Evolutionary conservation across 176 grass and related monocot genomes (phyloP), one percentile per base, ranked within the genome.

Genomic region (Rhynchospora tenuis): DNA sequence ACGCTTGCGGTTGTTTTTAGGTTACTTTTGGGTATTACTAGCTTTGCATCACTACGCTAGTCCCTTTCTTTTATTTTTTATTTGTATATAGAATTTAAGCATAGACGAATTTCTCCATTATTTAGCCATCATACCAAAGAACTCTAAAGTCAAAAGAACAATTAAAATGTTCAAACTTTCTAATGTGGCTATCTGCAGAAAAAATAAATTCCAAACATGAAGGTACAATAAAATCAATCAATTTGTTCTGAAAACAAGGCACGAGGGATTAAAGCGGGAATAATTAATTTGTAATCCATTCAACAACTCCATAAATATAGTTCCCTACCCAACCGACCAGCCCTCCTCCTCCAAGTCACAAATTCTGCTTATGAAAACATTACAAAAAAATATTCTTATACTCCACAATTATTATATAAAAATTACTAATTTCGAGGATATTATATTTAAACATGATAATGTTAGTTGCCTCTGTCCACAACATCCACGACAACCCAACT

Each of bases 271-370:
- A 50, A 81, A 51, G 48, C 7, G 7, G 12, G 79, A 63, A 47
- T 65, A 81, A 26, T 80, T 55, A 61, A 59, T 62, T 80, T 67
- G 14, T 7, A 80, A 33, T 33, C 24, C 31, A 29, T 45, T 81
- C 45, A 82, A 82, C 59, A 52, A 14, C 59, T 81, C 33, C n/a
- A 64, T 60, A 27, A 16, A 66, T 66, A 82, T 43, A 82, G 51
- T 26, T 82, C 60, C 79, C 61, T 2, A 66, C 17, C 79, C 59
- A 65, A 65, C 79, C 79, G 79, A 82, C 79, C 55, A 81, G 60
- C 56, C 56, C 47, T 82, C 79, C 42, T 66, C 58, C 44, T 82
- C 79, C 59, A 64, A 82, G 79, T 82, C 79, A 64, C 43, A 48
- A 73, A 24, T 14, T 48, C 79, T 66, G 11, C 22, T 44, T 9